Base-by-base conservation (phyloP, 2,329 filamentous ascomycete genomes). In the Colletotrichum spaethianum region DNA sequence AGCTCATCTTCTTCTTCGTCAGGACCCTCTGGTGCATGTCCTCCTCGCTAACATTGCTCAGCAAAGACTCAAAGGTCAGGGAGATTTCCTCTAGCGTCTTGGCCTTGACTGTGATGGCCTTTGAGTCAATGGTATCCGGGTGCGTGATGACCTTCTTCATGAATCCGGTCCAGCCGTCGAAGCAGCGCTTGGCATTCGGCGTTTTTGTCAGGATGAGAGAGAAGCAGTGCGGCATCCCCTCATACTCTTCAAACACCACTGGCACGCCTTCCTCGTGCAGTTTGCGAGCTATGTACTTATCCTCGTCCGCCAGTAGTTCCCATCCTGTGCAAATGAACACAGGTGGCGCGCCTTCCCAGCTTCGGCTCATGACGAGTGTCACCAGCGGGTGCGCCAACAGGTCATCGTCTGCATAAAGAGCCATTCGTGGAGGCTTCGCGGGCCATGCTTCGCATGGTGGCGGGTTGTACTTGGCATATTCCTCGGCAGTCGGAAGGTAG, bases 211-310 rank as follows among this genome's bases (percentile, higher is more conserved):
- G 81, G 1, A 93, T 74, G 74, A 90, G 76, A 0, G 87, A 89
- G 78, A 94, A 96, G 75, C 89, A 90, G 81, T 95, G 93, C 65
- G 94, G 93, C 93, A 96, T 96, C 3, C 90, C 92, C 79, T 95
- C 91, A 78, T 91, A 96, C 81, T 94, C 89, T 78, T 93, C 90
- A 76, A 91, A 93, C 4, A 89, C 85, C 0, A 95, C 88, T 0
- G 77, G 78, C 0, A 92, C 91, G 6, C 89, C 90, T 56, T 93
- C 88, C 9, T 76, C 74, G 20, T 84, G 84, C 14, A 93, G 84
- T 48, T 86, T 85, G 50, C 83, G 81, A 0, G 91, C 92, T 2
- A 94, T 78, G 63, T 89, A 89, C 74, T 86, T 86, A 72, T 86
- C 87, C 79, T 95, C 93, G 79, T 94, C 93, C 1, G 88, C 84